Evolutionary conservation across 495 filamentous ascomycete species (phyloP).

Genomic region (Penicillium salamii): DNA sequence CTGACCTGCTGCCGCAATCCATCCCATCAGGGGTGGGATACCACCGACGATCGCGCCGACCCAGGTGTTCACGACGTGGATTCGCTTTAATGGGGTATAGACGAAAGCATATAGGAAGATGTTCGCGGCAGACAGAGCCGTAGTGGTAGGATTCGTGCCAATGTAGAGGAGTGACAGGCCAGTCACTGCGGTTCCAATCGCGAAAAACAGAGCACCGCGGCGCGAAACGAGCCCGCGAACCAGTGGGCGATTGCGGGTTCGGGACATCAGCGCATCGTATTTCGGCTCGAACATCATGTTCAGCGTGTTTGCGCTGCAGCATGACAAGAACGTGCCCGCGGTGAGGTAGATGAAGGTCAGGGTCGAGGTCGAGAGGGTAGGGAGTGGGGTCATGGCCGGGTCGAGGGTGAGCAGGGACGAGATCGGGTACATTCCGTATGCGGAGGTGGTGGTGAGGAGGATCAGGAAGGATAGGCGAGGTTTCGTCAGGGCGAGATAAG

Average conservation of each 20-base stretch:
- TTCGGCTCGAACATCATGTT: conserved; percentile 96
- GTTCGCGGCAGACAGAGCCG: conserved; percentile 80
- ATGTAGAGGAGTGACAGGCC: conserved; percentile 74
- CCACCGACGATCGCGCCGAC: conserved; percentile 88
- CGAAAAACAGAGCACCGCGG: conserved; percentile 78
- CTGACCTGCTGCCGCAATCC: conserved; percentile 89
- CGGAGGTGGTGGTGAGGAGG: conserved; percentile 83
- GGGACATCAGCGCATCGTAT: conserved; percentile 88
- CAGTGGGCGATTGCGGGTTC: conserved; percentile 84
- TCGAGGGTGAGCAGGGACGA: conserved; percentile 49
- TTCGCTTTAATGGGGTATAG: conserved; percentile 88
- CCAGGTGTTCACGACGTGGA: conserved; percentile 92
- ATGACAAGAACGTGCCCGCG: conserved; percentile 79
- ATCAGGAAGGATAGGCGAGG: conserved; percentile 90
- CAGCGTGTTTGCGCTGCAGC: conserved; percentile 83
- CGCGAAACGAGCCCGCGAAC: conserved; percentile 77
- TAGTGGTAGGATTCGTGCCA: conserved; percentile 90
- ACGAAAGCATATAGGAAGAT: conserved; percentile 86
- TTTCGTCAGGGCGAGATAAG: conserved; percentile 88
- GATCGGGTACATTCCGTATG: conserved; percentile 91
- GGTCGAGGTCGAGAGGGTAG: conserved; percentile 81
- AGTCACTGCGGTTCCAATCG: conserved; percentile 59
- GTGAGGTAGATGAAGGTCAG: conserved; percentile 92
- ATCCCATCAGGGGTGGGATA: conserved; percentile 96
- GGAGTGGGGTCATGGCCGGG: conserved; percentile 66